Base-by-base conservation (phyloP, 371 early-diverging fungal species). In the Haplosporangium sp. region DNA sequence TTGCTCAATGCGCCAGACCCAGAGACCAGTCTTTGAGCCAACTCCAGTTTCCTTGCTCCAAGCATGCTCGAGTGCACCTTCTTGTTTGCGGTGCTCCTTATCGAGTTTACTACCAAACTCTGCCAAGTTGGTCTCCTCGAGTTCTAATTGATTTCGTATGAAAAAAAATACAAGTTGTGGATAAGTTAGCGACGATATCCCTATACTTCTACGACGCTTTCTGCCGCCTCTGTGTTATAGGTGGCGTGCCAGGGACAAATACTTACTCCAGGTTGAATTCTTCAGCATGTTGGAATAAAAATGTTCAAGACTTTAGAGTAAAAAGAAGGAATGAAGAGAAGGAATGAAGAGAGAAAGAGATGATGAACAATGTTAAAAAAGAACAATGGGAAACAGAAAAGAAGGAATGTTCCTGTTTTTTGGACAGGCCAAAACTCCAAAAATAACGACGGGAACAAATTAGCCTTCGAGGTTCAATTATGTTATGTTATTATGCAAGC, bases 1-100 rank as follows among this genome's bases (percentile, higher is more conserved):
- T 71, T 91, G 84, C 78, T 94, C 94, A 59, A 96, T 92, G 64
- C 96, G 87, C 94, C 94, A 96, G 59, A 94, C 84, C 85, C 89
- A 87, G 60, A 94, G 83, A 42, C 94, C 94, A 47, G 70, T 39
- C 69, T 74, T 20, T 39, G 68, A 63, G 34, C 79, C 79, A n/a
- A 79, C 71, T 13, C 72, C 82, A 3, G 70, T 69, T 11, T 57
- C 70, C 65, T 88, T 87, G 70, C 86, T 86, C 94, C 95, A 93
- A n/a, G 90, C 91, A 9, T 71, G 74, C 77, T 95, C 94, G 55
- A 90, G 86, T 7, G 89, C 71, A n/a, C 91, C 90, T 73, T 92
- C 92, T 56, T 88, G 87, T 67, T 92, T 85, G 68, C 92, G 93
- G 63, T 89, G 91, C 62, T 93, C 83, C 74, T 88, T 89, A 72